Conservation (phyloP, 306 rosid species). For the Lathyrus tuberosus region DNA sequence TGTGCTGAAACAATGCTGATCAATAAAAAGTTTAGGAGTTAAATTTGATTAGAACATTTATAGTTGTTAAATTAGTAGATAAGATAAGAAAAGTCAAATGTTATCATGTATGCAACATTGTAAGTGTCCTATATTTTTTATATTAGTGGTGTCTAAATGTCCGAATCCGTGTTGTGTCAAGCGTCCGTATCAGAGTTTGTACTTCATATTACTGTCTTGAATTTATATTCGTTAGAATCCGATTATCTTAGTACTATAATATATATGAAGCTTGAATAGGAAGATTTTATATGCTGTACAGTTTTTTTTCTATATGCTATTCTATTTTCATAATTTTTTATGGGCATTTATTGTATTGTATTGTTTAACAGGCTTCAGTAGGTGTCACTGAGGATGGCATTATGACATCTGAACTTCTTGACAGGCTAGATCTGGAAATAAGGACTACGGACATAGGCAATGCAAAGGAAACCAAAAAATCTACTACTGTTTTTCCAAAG, state of each 20-base stretch:
- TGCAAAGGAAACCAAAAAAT: constrained; percentile 35
- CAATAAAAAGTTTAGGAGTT: no score
- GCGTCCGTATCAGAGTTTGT: no score
- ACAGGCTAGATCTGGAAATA: constrained; percentile 51
- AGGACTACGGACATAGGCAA: constrained; percentile 39
- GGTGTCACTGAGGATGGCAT: constrained; percentile 83
- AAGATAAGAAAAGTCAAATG: no score
- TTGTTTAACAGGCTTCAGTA: constrained; percentile 56
- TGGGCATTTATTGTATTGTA: not conserved
- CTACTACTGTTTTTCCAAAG: constrained; percentile 41
- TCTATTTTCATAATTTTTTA: constrained; percentile 29
- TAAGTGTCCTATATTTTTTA: no score
- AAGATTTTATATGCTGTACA: not conserved
- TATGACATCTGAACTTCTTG: constrained; percentile 79
- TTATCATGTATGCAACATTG: no score
- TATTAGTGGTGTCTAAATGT: no score
- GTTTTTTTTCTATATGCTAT: constrained; percentile 9
- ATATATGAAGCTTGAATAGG: not conserved
- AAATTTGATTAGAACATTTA: no score
- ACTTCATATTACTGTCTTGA: not conserved
- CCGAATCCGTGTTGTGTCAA: no score
- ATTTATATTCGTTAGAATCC: constrained; percentile 3
- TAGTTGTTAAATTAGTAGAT: no score
- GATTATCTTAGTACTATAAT: not conserved
- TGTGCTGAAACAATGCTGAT: no score